Evolutionary conservation across 176 grass and related monocot species (phyloP).

Genomic region (Phoenix roebelenii): DNA sequence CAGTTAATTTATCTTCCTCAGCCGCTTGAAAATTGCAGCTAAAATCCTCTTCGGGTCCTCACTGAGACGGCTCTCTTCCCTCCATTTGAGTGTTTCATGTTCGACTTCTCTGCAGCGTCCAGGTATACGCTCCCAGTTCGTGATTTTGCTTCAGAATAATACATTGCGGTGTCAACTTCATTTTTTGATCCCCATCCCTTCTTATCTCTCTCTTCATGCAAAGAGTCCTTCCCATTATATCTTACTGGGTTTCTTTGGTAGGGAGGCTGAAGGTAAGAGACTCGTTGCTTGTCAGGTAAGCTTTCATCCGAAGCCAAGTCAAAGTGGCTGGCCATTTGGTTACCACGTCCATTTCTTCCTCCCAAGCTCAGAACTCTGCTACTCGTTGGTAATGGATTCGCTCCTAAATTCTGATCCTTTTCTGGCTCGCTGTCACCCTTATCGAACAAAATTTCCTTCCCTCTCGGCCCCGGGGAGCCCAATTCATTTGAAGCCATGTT

Average conservation of each 20-base stretch:
- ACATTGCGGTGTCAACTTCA: too few species aligned
- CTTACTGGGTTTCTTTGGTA: background rate
- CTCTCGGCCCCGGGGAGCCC: background rate
- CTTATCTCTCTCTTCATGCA: too few species aligned
- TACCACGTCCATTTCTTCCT: background rate
- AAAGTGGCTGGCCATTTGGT: background rate
- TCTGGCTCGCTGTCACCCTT: background rate
- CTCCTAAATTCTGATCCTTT: background rate
- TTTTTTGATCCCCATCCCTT: too few species aligned
- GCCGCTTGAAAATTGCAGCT: background rate
- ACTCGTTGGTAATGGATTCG: background rate
- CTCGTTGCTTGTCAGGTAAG: background rate
- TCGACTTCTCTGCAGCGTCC: too few species aligned
- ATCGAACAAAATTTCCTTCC: constrained; percentile 7
- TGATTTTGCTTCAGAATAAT: too few species aligned
- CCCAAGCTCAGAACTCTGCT: too few species aligned
- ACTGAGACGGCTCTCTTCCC: background rate
- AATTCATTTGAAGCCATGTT: background rate
- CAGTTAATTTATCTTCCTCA: too few species aligned
- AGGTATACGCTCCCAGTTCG: too few species aligned
- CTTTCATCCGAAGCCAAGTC: background rate
- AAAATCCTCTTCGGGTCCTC: constrained; percentile 16
- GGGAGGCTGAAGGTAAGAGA: background rate
- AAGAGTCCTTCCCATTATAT: background rate
- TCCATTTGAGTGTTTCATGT: background rate